phyloP scores from a whole-genome alignment of 768 basidiomycete genomes.

The Leccinum longicurvipes region DNA sequence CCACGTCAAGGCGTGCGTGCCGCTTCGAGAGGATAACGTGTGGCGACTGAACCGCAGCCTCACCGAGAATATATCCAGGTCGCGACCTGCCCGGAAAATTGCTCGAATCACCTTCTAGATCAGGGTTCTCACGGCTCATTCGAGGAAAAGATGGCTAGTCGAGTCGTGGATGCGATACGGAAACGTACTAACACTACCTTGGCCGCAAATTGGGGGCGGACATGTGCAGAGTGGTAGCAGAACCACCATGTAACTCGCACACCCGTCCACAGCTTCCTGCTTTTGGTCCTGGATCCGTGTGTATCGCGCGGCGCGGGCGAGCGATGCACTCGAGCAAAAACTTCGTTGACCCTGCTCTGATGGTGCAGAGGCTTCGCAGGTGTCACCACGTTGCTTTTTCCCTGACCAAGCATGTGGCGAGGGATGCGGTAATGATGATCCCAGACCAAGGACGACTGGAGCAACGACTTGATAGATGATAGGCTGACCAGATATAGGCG shows the following conservation, averaged over 20 bases:
- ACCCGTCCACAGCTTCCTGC: conserved; percentile 8
- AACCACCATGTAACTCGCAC: conserved; percentile 2
- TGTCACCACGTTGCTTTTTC: conserved; percentile 16
- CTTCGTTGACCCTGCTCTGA: conserved; percentile 10
- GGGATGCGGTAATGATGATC: conserved; percentile 22
- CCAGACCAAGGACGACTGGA: background rate
- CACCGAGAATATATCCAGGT: conserved; percentile 7
- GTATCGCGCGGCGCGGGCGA: background rate
- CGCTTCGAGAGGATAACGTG: conserved; percentile 7
- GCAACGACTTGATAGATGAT: conserved; percentile 9
- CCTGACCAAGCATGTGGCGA: conserved; percentile 16
- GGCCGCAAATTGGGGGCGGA: conserved; percentile 19
- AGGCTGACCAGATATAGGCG: conserved; percentile 9
- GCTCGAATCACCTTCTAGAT: conserved; percentile 1
- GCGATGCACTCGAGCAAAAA: conserved; percentile 8
- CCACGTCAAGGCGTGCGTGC: conserved; percentile 21
- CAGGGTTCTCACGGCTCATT: conserved; percentile 11
- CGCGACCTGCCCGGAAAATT: conserved; percentile 10
- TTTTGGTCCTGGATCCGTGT: conserved; percentile 16
- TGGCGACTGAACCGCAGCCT: conserved; percentile 4
- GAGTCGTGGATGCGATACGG: conserved; percentile 15
- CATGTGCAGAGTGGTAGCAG: conserved; percentile 14
- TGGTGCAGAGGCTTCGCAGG: conserved; percentile 1
- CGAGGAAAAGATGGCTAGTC: conserved; percentile 3
- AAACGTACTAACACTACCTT: conserved; percentile 21